Base-by-base conservation (phyloP, 2,329 filamentous ascomycete genomes). In the Penicillium brasilianum region DNA sequence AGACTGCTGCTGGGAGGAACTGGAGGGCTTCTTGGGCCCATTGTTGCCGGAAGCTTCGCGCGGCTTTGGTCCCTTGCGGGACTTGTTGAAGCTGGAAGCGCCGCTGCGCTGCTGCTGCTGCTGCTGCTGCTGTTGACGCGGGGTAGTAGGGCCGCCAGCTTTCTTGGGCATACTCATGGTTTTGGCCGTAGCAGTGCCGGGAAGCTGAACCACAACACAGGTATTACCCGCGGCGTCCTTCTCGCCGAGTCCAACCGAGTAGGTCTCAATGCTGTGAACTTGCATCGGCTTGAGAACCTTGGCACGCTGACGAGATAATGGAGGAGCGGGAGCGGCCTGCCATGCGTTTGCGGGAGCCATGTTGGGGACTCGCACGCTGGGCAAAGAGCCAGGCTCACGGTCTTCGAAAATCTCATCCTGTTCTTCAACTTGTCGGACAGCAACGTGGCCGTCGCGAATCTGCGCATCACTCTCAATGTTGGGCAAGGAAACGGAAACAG, bases 351-450 rank as follows among this genome's bases (percentile, higher is more conserved):
- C 83, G 1, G 89, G 88, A 4, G 84, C 83, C 59, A 83, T 83
- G 50, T 83, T 81, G 8, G 90, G 90, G n/a, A 93, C 78, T 57
- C 84, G 85, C 25, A 93, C 87, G 22, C 85, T 83, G 0, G 90
- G 90, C n/a, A 92, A 77, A 8, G 90, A 93, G 3, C 90, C 90
- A 81, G 90, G 90, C 74, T 93, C 90, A 70, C 91, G 89, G 71
- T 92, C 89, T 71, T 92, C 90, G 66, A 93, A 93, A 66, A 91
- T 91, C 63, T 90, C 89, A 68, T 93, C 90, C 1, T 91, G 88
- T 65, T 92, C 90, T 6, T 90, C 89, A 78, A 92, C 89, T 51
- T 87, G 87, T 71, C 89, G 90, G 4, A 87, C 87, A 16, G 82
- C 82, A 20, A 84, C 73, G 32, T 82, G 81, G 51, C 79, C 78